Evolutionary conservation across 768 basidiomycete genomes (phyloP).

Genomic region (Lactarius indigo): DNA sequence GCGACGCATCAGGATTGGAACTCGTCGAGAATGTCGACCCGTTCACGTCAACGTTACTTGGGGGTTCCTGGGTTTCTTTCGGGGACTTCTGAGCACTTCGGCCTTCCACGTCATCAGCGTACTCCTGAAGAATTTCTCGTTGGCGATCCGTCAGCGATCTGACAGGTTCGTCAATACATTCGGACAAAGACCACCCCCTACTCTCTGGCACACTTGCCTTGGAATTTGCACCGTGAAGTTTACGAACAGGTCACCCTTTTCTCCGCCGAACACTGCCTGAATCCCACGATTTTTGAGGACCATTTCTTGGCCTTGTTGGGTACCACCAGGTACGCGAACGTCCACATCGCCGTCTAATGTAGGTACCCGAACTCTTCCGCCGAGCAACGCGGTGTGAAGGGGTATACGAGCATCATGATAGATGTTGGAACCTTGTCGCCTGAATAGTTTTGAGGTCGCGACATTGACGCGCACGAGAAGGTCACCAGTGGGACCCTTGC

Average conservation of each 20-base stretch:
- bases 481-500: slow-evolving; percentile 78
- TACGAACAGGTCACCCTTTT: slow-evolving; percentile 84
- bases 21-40: slow-evolving; percentile 22
- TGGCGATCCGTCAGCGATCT: slow-evolving; percentile 84
- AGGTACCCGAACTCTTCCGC: slow-evolving; percentile 87
- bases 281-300: slow-evolving; percentile 88
- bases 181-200: slow-evolving; percentile 7
- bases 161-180: slow-evolving; percentile 20
- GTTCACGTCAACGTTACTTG: slow-evolving; percentile 26
- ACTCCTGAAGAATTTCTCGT: slow-evolving; percentile 82
- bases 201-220: slow-evolving; percentile 52
- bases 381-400: slow-evolving; percentile 87
- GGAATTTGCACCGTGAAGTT: slow-evolving; percentile 86
- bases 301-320: slow-evolving; percentile 97
- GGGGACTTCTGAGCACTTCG: slow-evolving; percentile 33
- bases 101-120: slow-evolving; percentile 92
- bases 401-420: slow-evolving; percentile 90
- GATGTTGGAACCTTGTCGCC: slow-evolving; percentile 86
- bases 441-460: slow-evolving; percentile 76
- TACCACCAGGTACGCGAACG: slow-evolving; percentile 86
- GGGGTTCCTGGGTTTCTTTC: slow-evolving; percentile 27
- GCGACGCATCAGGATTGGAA: slow-evolving; percentile 19
- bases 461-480: slow-evolving; percentile 85
- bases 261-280: slow-evolving; percentile 50
- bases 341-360: slow-evolving; percentile 96